Evolutionary conservation across 2,329 filamentous ascomycete genomes (phyloP).

Genomic region (Colletotrichum incanum): DNA sequence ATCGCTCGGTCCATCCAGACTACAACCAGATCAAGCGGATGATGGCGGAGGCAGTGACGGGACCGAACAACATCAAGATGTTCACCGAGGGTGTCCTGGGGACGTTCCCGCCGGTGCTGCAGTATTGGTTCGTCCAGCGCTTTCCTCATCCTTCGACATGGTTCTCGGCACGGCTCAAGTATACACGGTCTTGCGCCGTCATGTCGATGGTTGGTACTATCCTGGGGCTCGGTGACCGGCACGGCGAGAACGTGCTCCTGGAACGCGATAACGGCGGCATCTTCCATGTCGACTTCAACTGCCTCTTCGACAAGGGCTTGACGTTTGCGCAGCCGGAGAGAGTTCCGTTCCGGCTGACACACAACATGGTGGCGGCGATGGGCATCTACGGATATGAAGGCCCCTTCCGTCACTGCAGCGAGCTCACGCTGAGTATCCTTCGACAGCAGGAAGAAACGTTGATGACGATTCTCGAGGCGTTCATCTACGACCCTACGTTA

Average conservation of each 20-base stretch:
- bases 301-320: conserved; percentile 96
- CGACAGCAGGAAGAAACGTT: conserved; percentile 95
- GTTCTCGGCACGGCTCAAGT: conserved; percentile 90
- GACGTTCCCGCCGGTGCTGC: conserved; percentile 86
- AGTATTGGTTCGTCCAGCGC: conserved; percentile 95
- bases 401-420: conserved; percentile 91
- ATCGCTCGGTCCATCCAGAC: conserved; percentile 79
- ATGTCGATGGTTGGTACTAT: conserved; percentile 99
- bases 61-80: conserved; percentile 74
- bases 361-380: conserved; percentile 99
- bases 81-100: conserved; percentile 78
- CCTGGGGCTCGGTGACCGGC: conserved; percentile 91
- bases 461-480: conserved; percentile 97
- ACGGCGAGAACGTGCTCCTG: conserved; percentile 96
- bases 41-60: conserved; percentile 75
- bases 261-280: conserved; percentile 95
- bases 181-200: conserved; percentile 94
- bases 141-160: conserved; percentile 94
- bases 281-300: conserved; percentile 99
- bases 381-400: conserved; percentile 95
- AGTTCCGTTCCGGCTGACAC: conserved; percentile 95
- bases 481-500: conserved; percentile 95
- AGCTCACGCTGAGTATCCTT: conserved; percentile 87
- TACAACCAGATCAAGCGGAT: conserved; percentile 76
- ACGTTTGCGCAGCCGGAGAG: conserved; percentile 96